Base-by-base conservation (phyloP, 2,329 filamentous ascomycete genomes). In the Calonectria hongkongensis region DNA sequence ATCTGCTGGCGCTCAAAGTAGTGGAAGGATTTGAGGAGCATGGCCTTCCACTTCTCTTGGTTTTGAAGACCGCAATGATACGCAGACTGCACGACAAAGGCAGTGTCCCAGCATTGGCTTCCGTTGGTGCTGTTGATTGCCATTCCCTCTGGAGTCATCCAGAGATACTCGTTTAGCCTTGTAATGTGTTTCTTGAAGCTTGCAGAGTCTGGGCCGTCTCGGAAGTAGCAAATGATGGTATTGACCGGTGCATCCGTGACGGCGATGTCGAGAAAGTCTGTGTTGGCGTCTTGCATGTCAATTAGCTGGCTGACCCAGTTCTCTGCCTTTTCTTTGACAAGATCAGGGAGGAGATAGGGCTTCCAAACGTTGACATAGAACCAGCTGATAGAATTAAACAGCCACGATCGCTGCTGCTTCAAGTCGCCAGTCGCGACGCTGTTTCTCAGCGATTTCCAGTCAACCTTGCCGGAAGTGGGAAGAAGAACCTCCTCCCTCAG, bases 101-200 rank as follows among this genome's bases (percentile, higher is more conserved):
- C 90, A 0, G 96, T 98, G 81, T 99, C 97, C 97, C 97, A 99
- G 76, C 92, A 94, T 84, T 98, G 96, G 3, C 98, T 95, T 27
- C 97, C 97, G 79, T 98, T 98, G 12, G 97, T 98, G 45, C 97
- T 96, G 80, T 98, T 98, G 85, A 93, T 93, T 60, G 98, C 89
- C 94, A 98, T 95, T 12, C 97, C 97, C 81, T 98, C 95, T 30
- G 92, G 83, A 73, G 97, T 98, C 66, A 98, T 88, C 95, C 96
- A 99, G 51, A 98, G 85, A 74, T 93, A 97, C 79, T 98, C 96
- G 48, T 94, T 89, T 15, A 98, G 84, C 4, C 95, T 91, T 78
- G 98, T 94, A 18, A 94, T 86, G 80, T 98, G 96, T 50, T 93
- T 90, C 54, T 89, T 89, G 58, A 98, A 93, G 0, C 92, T 92